These are phyloP conservation scores for Leucosporidium yakuticum DNA, from an alignment of 768 basidiomycete species.

Conservation along the genomic window DNA sequence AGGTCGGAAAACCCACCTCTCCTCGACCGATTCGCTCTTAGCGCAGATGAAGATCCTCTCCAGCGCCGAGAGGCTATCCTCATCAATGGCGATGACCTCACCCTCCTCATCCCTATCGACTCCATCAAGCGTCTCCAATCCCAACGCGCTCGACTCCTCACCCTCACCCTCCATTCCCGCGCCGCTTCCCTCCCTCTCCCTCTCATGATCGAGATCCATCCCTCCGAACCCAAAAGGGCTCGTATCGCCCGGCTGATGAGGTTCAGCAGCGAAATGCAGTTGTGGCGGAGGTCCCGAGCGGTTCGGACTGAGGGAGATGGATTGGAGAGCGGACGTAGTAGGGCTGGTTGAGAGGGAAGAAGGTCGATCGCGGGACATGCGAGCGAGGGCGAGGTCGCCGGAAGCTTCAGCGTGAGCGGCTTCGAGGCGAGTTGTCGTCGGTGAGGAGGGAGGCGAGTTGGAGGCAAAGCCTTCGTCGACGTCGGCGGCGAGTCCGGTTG, in stretches of 20 bases:
- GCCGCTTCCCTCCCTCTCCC: neutral
- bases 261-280: neutral
- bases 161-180: neutral
- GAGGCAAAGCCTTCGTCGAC: slow-evolving; percentile 5
- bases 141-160: neutral
- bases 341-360: too few species aligned
- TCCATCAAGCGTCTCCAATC: neutral
- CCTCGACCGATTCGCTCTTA: slow-evolving; percentile 27
- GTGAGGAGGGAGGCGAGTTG: neutral
- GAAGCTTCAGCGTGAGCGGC: too few species aligned
- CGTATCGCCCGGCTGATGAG: neutral
- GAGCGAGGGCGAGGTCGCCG: too few species aligned
- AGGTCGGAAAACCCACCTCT: slow-evolving; percentile 16
- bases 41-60: slow-evolving; percentile 60
- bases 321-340: too few species aligned
- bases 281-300: slow-evolving; percentile 5
- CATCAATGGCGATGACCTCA: slow-evolving; percentile 51
- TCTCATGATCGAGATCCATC: slow-evolving; percentile 13
- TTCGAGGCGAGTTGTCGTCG: too few species aligned
- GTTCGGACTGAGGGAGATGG: neutral
- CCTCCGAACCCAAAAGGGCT: neutral
- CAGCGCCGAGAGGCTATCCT: slow-evolving; percentile 72
- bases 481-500: neutral
- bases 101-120: neutral
- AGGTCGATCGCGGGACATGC: too few species aligned